A percentile compares a stretch with the other conserved stretches of the same genome.
phyloP scores from a whole-genome alignment of 148 eudicot genomes.

The Limonium bicolor region DNA sequence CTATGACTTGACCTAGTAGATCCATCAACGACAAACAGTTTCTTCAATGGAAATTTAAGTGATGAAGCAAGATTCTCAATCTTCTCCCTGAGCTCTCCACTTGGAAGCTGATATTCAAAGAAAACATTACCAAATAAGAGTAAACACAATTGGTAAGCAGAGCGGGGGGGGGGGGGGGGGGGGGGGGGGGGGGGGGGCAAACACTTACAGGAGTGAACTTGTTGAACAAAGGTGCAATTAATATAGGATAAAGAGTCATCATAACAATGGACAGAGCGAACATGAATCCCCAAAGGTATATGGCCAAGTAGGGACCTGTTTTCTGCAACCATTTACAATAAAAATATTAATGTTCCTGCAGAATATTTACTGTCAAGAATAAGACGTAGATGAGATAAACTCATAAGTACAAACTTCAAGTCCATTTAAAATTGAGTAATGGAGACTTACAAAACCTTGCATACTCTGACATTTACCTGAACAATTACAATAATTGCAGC shows the following conservation, averaged over 20 bases:
- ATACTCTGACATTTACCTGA: slow-evolving; percentile 38
- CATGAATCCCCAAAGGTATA: slow-evolving; percentile 98
- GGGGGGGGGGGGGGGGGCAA: background rate
- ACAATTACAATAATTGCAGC: slow-evolving; percentile 89
- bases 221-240: slow-evolving; percentile 96
- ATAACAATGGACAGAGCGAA: slow-evolving; percentile 73
- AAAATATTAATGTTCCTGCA: background rate
- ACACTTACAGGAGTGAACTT: slow-evolving; percentile 89
- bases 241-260: slow-evolving; percentile 88
- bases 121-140: slow-evolving; percentile 1
- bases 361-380: too few species aligned
- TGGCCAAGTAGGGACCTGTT: slow-evolving; percentile 98
- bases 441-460: too few species aligned
- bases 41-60: slow-evolving; percentile 81
- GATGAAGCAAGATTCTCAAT: slow-evolving; percentile 92
- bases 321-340: slow-evolving; percentile 41
- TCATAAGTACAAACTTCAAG: too few species aligned
- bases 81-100: slow-evolving; percentile 70
- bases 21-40: slow-evolving; percentile 97
- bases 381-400: too few species aligned
- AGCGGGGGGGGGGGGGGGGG: too few species aligned
- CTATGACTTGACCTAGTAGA: slow-evolving; percentile 97
- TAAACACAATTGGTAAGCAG: background rate
- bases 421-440: too few species aligned
- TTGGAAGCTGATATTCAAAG: slow-evolving; percentile 55